Evolutionary conservation across 345 rosid species (phyloP).

Genomic region (Eucalyptus lansdowneana): DNA sequence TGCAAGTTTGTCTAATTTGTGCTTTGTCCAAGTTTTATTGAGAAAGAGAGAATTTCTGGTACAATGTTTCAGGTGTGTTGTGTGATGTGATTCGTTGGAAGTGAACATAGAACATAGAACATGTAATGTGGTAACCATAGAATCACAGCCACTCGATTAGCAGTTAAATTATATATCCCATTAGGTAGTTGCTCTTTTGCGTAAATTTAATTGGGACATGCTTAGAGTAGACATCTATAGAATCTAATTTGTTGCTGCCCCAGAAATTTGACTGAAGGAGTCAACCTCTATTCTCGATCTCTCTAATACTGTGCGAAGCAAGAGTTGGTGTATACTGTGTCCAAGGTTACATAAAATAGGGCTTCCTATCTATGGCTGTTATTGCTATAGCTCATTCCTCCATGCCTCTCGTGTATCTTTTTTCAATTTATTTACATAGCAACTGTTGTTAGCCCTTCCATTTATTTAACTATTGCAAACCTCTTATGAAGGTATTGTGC

Average conservation of each 20-base stretch:
- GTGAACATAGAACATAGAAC: neutral
- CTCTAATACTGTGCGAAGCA: neutral
- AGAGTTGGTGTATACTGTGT: neutral
- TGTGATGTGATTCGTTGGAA: neutral
- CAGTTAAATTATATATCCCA: neutral
- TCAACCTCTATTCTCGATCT: neutral
- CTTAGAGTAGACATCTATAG: neutral
- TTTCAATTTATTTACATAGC: neutral
- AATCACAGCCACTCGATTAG: neutral
- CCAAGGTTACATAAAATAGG: neutral
- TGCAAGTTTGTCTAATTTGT: neutral
- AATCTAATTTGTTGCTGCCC: neutral
- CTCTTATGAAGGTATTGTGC: constrained; percentile 55
- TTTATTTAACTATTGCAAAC: neutral
- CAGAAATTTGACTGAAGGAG: neutral
- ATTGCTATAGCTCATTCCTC: neutral
- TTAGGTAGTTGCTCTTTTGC: neutral
- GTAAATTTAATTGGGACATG: neutral
- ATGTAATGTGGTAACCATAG: neutral
- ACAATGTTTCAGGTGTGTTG: neutral
- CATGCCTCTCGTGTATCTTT: neutral
- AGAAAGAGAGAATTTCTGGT: neutral
- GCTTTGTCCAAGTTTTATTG: neutral
- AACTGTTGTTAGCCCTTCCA: neutral
- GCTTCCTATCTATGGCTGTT: neutral